Conservation (phyloP, 148 eudicot species). For the Hydrangea macrophylla region DNA sequence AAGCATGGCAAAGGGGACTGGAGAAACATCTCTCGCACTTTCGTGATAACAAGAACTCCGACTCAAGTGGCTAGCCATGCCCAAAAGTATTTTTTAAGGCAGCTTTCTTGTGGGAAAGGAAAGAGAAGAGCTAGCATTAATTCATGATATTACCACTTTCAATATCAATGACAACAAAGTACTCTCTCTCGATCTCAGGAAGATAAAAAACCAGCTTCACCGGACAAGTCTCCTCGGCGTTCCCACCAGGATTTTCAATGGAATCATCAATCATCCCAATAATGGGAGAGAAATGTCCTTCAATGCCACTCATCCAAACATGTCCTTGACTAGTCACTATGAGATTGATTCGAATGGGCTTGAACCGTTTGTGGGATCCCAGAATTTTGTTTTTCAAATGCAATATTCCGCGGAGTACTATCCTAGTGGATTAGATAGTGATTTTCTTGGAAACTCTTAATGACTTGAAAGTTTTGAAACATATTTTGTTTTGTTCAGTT, state of each 20-base stretch:
- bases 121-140: slow-evolving; percentile 95
- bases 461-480: no score
- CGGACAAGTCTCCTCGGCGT: slow-evolving; percentile 37
- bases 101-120: slow-evolving; percentile 88
- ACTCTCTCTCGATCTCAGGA: slow-evolving; percentile 66
- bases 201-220: slow-evolving; percentile 37
- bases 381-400: slow-evolving; percentile 35
- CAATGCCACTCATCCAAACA: slow-evolving; percentile 33
- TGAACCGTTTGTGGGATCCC: slow-evolving; percentile 30
- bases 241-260: slow-evolving; percentile 52
- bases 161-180: slow-evolving; percentile 59
- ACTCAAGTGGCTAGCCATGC: slow-evolving; percentile 99
- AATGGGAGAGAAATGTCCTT: slow-evolving; percentile 36
- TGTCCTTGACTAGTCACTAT: slow-evolving; percentile 39
- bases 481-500: no score
- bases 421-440: slow-evolving; percentile 49
- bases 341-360: slow-evolving; percentile 40
- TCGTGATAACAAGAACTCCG: slow-evolving; percentile 83
- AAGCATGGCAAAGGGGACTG: slow-evolving; percentile 99
- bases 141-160: slow-evolving; percentile 88
- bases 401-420: slow-evolving; percentile 51
- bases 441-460: neutral
- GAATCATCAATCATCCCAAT: slow-evolving; percentile 49
- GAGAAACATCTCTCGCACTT: slow-evolving; percentile 97
- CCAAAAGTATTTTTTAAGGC: slow-evolving; percentile 93